Evolutionary conservation across 306 rosid species (phyloP).

Genomic region (Prunus salicina): DNA sequence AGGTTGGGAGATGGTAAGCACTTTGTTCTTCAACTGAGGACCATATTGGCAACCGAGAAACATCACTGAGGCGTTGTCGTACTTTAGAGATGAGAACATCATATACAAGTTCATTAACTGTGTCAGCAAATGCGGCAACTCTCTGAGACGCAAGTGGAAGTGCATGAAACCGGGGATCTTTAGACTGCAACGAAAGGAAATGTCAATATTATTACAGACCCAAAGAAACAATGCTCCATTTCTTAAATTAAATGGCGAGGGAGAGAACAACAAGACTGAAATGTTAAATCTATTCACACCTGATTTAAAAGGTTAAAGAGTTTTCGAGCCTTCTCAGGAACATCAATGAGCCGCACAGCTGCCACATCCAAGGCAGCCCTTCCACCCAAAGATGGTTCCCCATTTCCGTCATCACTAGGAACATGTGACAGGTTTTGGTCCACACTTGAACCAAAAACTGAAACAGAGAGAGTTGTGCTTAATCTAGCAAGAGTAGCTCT

Average conservation of each 20-base stretch:
- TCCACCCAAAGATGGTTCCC: conserved; percentile 65
- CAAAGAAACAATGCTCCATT: background rate
- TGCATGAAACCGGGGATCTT: conserved; percentile 98
- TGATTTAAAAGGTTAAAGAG: conserved; percentile 91
- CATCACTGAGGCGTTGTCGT: conserved; percentile 85
- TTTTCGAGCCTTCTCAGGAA: conserved; percentile 85
- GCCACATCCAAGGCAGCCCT: conserved; percentile 96
- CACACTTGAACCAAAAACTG: conserved; percentile 81
- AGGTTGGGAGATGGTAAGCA: conserved; percentile 82
- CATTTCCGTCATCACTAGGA: conserved; percentile 40
- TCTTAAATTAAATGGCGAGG: background rate
- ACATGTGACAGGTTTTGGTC: conserved; percentile 62
- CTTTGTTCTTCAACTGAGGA: conserved; percentile 83
- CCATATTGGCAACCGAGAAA: conserved; percentile 87
- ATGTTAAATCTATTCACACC: conserved; percentile 37
- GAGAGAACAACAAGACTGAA: background rate
- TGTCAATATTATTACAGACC: background rate
- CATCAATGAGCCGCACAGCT: conserved; percentile 75
- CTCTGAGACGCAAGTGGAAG: conserved; percentile 95
- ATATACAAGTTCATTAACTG: conserved; percentile 92
- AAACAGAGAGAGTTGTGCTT: conserved; percentile 78
- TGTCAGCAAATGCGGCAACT: conserved; percentile 86
- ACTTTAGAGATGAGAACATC: conserved; percentile 99
- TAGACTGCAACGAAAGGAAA: conserved; percentile 60
- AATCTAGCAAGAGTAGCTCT: conserved; percentile 94